These are phyloP conservation scores for Mycocentrospora acerina DNA, from an alignment of 2,329 filamentous ascomycete genomes.

Conservation along the genomic window DNA sequence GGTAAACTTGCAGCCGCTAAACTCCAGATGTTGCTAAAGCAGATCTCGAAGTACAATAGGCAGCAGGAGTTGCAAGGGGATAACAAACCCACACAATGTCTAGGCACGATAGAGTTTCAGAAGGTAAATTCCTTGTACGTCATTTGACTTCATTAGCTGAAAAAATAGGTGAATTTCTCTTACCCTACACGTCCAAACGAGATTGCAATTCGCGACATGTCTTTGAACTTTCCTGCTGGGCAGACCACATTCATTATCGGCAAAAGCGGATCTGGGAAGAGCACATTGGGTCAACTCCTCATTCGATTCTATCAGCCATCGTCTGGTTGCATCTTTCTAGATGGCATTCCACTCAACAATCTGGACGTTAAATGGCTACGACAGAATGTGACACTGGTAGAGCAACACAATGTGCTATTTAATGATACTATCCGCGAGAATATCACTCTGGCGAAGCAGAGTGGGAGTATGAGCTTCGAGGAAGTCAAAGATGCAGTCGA, in stretches of 20 bases:
- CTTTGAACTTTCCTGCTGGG: conserved; percentile 70
- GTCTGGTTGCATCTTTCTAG: conserved; percentile 67
- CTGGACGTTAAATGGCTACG: conserved; percentile 73
- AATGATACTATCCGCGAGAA: conserved; percentile 78
- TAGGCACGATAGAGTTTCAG: conserved; percentile 68
- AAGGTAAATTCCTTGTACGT: conserved; percentile 54
- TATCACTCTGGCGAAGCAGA: conserved; percentile 68
- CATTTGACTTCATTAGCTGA: conserved; percentile 3
- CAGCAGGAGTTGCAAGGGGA: conserved; percentile 14
- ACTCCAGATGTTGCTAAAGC: conserved; percentile 53
- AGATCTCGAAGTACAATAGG: conserved; percentile 32
- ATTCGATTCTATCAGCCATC: conserved; percentile 72
- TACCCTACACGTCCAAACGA: conserved; percentile 72
- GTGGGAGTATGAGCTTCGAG: conserved; percentile 51
- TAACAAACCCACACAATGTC: conserved; percentile 46
- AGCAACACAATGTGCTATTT: conserved; percentile 81
- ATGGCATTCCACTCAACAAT: conserved; percentile 61
- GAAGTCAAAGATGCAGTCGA: conserved; percentile 65
- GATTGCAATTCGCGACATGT: conserved; percentile 61
- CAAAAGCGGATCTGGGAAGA: conserved; percentile 87
- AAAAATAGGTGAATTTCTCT: conserved; percentile 69
- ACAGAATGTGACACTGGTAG: conserved; percentile 74
- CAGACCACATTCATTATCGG: conserved; percentile 81
- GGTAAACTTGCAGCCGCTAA: conserved; percentile 72
- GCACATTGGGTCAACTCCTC: conserved; percentile 79